These are phyloP conservation scores for Epichloe gansuensis DNA, from an alignment of 2,329 filamentous ascomycete species.

Conservation along the genomic window DNA sequence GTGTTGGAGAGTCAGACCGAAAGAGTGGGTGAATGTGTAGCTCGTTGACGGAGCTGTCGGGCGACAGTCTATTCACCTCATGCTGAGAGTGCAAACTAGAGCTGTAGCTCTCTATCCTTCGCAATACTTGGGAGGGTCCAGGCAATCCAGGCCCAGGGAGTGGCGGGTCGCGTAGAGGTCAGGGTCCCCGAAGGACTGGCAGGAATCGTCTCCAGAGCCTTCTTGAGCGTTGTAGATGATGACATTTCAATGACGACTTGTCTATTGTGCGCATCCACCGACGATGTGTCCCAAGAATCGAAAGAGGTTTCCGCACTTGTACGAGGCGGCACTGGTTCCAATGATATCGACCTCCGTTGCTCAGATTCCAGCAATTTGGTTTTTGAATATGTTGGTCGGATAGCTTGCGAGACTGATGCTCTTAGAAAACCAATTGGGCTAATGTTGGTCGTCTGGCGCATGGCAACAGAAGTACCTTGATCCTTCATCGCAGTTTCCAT, in stretches of 20 bases:
- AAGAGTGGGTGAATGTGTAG: constrained; percentile 69
- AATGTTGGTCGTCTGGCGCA: constrained; percentile 15
- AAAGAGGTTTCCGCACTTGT: constrained; percentile 48
- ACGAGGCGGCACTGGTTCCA: constrained; percentile 30
- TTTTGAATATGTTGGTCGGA: constrained; percentile 44
- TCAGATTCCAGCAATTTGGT: constrained; percentile 38
- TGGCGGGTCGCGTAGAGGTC: constrained; percentile 48
- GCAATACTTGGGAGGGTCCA: constrained; percentile 33
- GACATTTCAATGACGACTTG: constrained; percentile 43
- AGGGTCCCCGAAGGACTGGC: constrained; percentile 52
- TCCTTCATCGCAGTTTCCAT: constrained; percentile 23
- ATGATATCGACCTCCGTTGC: constrained; percentile 33
- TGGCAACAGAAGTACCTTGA: constrained; percentile 31
- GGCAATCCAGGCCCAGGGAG: constrained; percentile 34
- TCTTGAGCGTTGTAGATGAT: constrained; percentile 30
- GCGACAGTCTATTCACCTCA: constrained; percentile 14
- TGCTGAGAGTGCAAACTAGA: constrained; percentile 23
- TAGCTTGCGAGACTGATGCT: constrained; percentile 32
- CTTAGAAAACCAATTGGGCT: constrained; percentile 16
- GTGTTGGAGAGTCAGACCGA: constrained; percentile 56
- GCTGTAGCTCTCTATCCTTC: constrained; percentile 41
- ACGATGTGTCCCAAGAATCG: constrained; percentile 64
- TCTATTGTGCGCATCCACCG: constrained; percentile 49
- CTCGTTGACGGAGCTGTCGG: constrained; percentile 33
- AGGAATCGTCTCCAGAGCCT: constrained; percentile 59